These are phyloP conservation scores for Aurantiochytrium sp. DNA, from an alignment of 108 stramenopile genomes.

Conservation along the genomic window DNA sequence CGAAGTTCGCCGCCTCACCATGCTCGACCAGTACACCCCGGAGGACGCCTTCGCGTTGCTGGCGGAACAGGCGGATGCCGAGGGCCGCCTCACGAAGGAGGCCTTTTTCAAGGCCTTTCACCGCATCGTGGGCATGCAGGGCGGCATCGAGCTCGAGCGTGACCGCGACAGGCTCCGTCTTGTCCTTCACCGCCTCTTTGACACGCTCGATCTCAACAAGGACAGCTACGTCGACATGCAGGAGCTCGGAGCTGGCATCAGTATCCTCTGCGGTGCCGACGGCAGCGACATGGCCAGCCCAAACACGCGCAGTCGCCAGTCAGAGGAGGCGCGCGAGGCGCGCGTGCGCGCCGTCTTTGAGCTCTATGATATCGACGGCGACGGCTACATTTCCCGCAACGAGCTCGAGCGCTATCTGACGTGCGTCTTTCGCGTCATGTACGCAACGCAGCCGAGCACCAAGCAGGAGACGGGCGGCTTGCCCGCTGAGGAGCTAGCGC, in stretches of 20 bases:
- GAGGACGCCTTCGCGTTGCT: constrained; percentile 33
- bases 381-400: background rate
- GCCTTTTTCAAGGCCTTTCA: background rate
- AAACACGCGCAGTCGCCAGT: background rate
- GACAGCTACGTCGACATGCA: constrained; percentile 23
- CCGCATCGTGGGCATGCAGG: background rate
- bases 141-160: background rate
- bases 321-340: background rate
- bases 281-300: background rate
- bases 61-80: background rate
- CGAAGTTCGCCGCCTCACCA: constrained; percentile 21
- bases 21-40: constrained; percentile 8
- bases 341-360: constrained; percentile 36
- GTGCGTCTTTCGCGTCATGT: constrained; percentile 31
- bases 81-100: constrained; percentile 4
- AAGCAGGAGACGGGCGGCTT: background rate
- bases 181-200: constrained; percentile 20
- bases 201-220: background rate
- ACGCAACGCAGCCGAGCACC: constrained; percentile 7
- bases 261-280: constrained; percentile 29
- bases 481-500: constrained; percentile 23
- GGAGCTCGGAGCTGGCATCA: constrained; percentile 34
- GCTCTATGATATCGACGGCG: constrained; percentile 36
- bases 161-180: background rate
- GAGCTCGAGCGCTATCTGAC: constrained; percentile 33